phyloP scores from a whole-genome alignment of 2,329 filamentous ascomycete species.

The Xylariaceae sp. region DNA sequence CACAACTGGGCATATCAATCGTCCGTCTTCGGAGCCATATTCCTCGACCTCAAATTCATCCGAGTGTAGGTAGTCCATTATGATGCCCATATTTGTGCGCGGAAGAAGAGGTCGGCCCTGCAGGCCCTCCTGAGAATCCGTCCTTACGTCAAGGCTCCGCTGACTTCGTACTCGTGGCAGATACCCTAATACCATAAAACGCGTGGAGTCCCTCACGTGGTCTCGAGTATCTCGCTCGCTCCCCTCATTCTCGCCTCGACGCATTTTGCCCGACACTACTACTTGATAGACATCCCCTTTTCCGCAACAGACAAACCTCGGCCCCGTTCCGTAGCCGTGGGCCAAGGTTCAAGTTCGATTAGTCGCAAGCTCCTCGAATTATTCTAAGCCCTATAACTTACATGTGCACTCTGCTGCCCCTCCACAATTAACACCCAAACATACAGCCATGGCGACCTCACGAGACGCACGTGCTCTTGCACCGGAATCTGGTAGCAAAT shows the following conservation, averaged over 20 bases:
- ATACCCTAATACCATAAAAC: too few species aligned
- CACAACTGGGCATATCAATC: too few species aligned
- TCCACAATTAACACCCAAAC: not conserved
- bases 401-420: not conserved
- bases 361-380: not conserved
- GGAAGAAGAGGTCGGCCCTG: too few species aligned
- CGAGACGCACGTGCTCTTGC: slow-evolving; percentile 22
- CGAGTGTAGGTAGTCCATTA: too few species aligned
- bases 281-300: not conserved
- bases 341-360: not conserved
- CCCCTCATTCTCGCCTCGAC: not conserved
- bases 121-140: too few species aligned
- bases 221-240: not conserved
- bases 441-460: slow-evolving; percentile 22
- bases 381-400: not conserved
- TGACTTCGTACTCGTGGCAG: too few species aligned
- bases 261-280: not conserved
- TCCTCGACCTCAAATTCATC: too few species aligned
- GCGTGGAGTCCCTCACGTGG: too few species aligned
- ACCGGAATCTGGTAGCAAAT: slow-evolving; percentile 23
- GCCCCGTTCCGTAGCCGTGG: not conserved
- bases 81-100: too few species aligned
- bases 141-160: too few species aligned
- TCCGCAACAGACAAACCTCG: not conserved
- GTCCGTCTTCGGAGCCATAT: too few species aligned